Conservation (phyloP, 2,329 filamentous ascomycete genomes). For the Tolypocladium tropicale region DNA sequence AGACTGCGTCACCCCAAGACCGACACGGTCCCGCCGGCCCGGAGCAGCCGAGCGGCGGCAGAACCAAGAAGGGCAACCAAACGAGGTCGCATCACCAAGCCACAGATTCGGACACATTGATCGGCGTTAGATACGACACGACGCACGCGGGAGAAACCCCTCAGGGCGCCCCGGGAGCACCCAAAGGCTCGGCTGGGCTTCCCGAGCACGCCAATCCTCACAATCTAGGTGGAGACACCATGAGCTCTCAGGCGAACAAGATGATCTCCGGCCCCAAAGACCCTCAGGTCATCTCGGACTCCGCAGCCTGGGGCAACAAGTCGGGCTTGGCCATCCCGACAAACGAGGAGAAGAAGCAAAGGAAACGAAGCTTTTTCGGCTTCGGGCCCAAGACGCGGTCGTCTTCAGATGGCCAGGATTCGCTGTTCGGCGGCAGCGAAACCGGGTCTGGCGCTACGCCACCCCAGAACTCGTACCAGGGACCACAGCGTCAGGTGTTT, state of each 20-base stretch:
- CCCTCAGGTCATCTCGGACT: conserved; percentile 72
- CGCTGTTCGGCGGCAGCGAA: conserved; percentile 39
- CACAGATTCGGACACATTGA: conserved; percentile 34
- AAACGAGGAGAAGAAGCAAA: conserved; percentile 64
- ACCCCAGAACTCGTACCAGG: conserved; percentile 31
- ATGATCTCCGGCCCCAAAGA: conserved; percentile 80
- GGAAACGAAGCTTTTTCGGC: conserved; percentile 72
- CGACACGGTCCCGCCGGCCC: conserved; percentile 23
- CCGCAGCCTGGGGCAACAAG: conserved; percentile 79
- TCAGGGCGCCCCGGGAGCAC: conserved; percentile 27
- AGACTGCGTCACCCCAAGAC: conserved; percentile 22
- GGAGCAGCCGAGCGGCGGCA: conserved; percentile 13
- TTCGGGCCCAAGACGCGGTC: conserved; percentile 50
- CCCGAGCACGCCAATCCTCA: conserved; percentile 22
- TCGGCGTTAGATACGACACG: conserved; percentile 49
- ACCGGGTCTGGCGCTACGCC: conserved; percentile 33
- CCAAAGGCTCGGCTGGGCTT: conserved; percentile 22
- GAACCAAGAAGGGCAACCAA: conserved; percentile 20
- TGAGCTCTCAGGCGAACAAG: conserved; percentile 27
- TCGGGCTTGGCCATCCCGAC: conserved; percentile 37
- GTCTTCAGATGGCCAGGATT: conserved; percentile 48
- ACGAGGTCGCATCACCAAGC: conserved; percentile 24
- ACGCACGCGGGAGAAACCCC: conserved; percentile 42
- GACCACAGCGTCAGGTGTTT: conserved; percentile 63
- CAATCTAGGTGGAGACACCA: conserved; percentile 21